Conservation (phyloP, 1,284 basidiomycete genomes). For the Xanthoconium separans region DNA sequence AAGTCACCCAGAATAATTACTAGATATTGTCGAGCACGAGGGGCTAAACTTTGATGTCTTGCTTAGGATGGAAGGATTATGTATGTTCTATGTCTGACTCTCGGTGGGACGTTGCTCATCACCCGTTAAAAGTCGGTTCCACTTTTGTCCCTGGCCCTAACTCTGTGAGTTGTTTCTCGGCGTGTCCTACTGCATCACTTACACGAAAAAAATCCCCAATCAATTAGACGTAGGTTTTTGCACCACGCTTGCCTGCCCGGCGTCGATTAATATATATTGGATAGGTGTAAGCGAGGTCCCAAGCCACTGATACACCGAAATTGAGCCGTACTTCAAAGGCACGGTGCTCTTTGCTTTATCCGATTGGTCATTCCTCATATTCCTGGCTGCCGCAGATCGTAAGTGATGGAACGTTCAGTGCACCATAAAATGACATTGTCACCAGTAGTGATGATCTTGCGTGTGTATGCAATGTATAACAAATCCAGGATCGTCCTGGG, state of each 20-base stretch:
- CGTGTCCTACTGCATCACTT: background rate
- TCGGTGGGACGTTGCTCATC: background rate
- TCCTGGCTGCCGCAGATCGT: constrained; percentile 21
- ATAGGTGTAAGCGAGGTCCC: constrained; percentile 18
- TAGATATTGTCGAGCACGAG: background rate
- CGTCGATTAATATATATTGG: constrained; percentile 3
- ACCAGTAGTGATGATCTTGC: constrained; percentile 28
- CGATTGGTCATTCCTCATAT: constrained; percentile 10
- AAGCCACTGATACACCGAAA: background rate
- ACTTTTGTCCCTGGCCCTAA: constrained; percentile 20
- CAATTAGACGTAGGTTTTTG: constrained; percentile 15
- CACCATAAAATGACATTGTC: background rate
- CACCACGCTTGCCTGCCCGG: too few species aligned
- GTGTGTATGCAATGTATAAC: constrained; percentile 26
- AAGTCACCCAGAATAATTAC: background rate
- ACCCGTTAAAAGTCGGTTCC: constrained; percentile 11
- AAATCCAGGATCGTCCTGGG: constrained; percentile 16
- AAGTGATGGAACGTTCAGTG: constrained; percentile 3
- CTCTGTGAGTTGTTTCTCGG: constrained; percentile 1
- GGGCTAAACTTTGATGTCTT: background rate
- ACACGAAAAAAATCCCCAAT: background rate
- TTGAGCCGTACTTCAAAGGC: constrained; percentile 7
- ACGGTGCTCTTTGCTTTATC: constrained; percentile 4
- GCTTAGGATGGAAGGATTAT: constrained; percentile 9
- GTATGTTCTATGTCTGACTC: constrained; percentile 2